Evolutionary conservation across 208 protist genomes (phyloP).

Genomic region (Trypanosoma conorhini): DNA sequence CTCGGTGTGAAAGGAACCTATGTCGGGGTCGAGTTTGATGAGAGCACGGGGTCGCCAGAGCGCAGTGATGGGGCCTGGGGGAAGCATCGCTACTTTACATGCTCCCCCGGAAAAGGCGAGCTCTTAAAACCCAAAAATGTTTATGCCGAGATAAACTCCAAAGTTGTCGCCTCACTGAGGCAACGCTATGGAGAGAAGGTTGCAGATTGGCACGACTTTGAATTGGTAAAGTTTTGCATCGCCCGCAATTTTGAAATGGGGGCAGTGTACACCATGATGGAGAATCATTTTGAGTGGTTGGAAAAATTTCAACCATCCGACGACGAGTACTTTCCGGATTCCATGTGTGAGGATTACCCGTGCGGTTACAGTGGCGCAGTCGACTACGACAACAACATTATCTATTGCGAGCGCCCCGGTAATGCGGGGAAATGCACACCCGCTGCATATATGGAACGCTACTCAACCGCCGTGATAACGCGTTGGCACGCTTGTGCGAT

Average conservation of each 20-base stretch:
- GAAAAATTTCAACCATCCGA: constrained; percentile 49
- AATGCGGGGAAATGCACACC: constrained; percentile 66
- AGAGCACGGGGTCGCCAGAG: constrained; percentile 44
- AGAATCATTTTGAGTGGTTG: constrained; percentile 75
- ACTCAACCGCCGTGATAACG: constrained; percentile 56
- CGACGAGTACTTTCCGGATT: constrained; percentile 79
- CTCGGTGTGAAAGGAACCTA: constrained; percentile 53
- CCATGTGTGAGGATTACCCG: constrained; percentile 67
- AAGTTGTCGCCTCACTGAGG: constrained; percentile 42
- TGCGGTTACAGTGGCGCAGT: constrained; percentile 62
- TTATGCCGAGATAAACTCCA: constrained; percentile 59
- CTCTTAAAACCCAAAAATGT: constrained; percentile 49
- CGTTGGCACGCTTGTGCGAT: constrained; percentile 67
- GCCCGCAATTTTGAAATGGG: constrained; percentile 76
- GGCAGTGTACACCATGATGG: constrained; percentile 74
- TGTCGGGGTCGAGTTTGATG: constrained; percentile 70
- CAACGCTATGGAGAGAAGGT: constrained; percentile 65
- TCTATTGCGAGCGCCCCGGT: constrained; percentile 82
- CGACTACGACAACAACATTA: constrained; percentile 79
- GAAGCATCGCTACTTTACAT: constrained; percentile 56
- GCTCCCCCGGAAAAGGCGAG: constrained; percentile 42
- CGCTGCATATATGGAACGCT: constrained; percentile 60
- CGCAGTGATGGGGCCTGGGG: constrained; percentile 61
- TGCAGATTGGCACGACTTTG: constrained; percentile 72
- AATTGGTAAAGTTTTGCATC: constrained; percentile 86